These are phyloP conservation scores for Talaromyces wortmannii DNA, from an alignment of 495 filamentous ascomycete genomes.

Conservation along the genomic window DNA sequence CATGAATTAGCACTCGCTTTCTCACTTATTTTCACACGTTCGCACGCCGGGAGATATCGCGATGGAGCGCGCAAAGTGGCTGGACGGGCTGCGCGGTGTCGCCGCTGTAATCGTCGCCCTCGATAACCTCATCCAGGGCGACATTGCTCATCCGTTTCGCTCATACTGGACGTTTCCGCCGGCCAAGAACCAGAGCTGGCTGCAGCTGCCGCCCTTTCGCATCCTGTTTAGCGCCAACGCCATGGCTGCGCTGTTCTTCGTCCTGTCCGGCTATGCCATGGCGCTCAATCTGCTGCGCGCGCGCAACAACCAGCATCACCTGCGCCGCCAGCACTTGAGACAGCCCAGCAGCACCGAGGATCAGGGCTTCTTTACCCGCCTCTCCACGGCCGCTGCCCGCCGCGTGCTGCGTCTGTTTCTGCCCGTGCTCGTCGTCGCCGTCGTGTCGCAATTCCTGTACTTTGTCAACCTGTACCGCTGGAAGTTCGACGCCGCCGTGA, in stretches of 20 bases:
- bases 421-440: constrained; percentile 9
- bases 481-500: constrained; percentile 6
- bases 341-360: neutral
- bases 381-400: constrained; percentile 16
- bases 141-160: constrained; percentile 1
- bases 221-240: constrained; percentile 14
- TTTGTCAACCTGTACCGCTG: constrained; percentile 13
- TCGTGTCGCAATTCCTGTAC: constrained; percentile 11
- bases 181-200: constrained; percentile 11
- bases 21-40: no score
- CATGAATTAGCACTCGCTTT: no score
- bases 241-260: constrained; percentile 19
- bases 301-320: constrained; percentile 3
- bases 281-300: constrained; percentile 12
- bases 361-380: constrained; percentile 7
- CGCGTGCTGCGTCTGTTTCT: constrained; percentile 18
- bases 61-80: constrained; percentile 19
- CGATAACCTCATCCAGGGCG: constrained; percentile 13
- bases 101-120: constrained; percentile 13
- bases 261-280: constrained; percentile 20
- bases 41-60: neutral
- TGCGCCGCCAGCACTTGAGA: neutral
- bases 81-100: constrained; percentile 20
- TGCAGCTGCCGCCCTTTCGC: constrained; percentile 17
- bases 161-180: constrained; percentile 18